phyloP scores from a whole-genome alignment of 2,329 filamentous ascomycete genomes.

The Amesomyces nigricolor region DNA sequence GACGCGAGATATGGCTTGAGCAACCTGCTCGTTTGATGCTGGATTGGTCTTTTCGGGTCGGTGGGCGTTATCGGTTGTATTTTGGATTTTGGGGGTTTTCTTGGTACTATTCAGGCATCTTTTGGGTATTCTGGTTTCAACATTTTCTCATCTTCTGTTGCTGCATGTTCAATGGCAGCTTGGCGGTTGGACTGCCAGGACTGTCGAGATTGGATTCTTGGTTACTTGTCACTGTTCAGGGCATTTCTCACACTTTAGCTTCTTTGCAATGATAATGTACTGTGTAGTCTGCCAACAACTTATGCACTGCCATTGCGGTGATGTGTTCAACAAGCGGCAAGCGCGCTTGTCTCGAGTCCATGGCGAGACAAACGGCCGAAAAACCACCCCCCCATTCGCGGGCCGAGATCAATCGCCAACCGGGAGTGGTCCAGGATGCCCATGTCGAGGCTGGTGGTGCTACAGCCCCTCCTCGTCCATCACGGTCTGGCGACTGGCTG shows the following conservation, averaged over 20 bases:
- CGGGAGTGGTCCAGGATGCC: background rate
- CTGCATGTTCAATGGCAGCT: background rate
- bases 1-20: conserved; percentile 51
- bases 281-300: background rate
- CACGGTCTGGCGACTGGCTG: conserved; percentile 14
- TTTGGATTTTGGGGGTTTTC: background rate
- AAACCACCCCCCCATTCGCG: background rate
- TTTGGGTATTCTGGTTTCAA: background rate
- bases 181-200: background rate
- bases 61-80: conserved; percentile 3
- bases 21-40: conserved; percentile 40
- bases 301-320: background rate
- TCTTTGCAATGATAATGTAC: conserved; percentile 4
- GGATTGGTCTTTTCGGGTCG: background rate
- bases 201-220: too few relatives aligned
- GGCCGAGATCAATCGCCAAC: conserved; percentile 11
- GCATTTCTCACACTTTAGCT: background rate
- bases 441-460: background rate
- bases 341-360: conserved; percentile 1
- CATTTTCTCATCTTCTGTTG: background rate
- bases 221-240: background rate
- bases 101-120: background rate
- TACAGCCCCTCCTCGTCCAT: conserved; percentile 13
- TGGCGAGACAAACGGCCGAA: background rate
- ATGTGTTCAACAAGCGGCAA: conserved; percentile 4